Evolutionary conservation across 768 basidiomycete species (phyloP).

Genomic region (Punctularia strigosozonata): DNA sequence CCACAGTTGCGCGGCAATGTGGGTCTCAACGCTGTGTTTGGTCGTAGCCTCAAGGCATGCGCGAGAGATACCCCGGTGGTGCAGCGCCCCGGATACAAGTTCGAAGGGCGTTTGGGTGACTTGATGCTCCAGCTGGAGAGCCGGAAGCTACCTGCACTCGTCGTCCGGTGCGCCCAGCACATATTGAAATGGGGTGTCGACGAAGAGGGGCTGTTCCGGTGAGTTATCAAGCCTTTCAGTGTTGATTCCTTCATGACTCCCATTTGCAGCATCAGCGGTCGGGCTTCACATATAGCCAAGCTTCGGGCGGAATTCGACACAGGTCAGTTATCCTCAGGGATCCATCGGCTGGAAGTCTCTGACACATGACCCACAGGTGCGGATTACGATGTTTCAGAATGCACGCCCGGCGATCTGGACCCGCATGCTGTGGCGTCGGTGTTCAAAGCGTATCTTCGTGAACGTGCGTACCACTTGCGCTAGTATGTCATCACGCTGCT

Average conservation of each 20-base stretch:
- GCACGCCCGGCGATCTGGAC: slow-evolving; percentile 78
- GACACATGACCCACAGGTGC: slow-evolving; percentile 37
- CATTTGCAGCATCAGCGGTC: slow-evolving; percentile 59
- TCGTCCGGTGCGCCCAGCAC: slow-evolving; percentile 77
- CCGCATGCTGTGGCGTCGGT: slow-evolving; percentile 90
- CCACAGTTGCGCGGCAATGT: slow-evolving; percentile 43
- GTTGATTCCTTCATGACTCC: slow-evolving; percentile 5
- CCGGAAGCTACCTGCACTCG: slow-evolving; percentile 54
- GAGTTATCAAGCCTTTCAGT: slow-evolving; percentile 13
- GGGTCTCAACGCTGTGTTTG: slow-evolving; percentile 8
- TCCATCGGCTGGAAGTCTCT: slow-evolving; percentile 1
- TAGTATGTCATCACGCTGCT: slow-evolving; percentile 5
- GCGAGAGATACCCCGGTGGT: too few species aligned
- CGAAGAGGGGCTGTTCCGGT: slow-evolving; percentile 84
- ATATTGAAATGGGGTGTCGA: slow-evolving; percentile 72
- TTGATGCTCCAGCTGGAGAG: too few species aligned
- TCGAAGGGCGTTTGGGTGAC: too few species aligned
- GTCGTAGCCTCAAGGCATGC: slow-evolving; percentile 6
- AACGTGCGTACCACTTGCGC: slow-evolving; percentile 47
- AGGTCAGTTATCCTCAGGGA: slow-evolving; percentile 28
- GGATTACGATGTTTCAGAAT: slow-evolving; percentile 74
- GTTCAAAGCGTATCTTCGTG: slow-evolving; percentile 87
- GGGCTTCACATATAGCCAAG: slow-evolving; percentile 68
- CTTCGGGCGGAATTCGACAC: slow-evolving; percentile 75
- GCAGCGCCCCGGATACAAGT: too few species aligned